Conservation (phyloP, 257 asterid genomes). For the Salvia hispanica region DNA sequence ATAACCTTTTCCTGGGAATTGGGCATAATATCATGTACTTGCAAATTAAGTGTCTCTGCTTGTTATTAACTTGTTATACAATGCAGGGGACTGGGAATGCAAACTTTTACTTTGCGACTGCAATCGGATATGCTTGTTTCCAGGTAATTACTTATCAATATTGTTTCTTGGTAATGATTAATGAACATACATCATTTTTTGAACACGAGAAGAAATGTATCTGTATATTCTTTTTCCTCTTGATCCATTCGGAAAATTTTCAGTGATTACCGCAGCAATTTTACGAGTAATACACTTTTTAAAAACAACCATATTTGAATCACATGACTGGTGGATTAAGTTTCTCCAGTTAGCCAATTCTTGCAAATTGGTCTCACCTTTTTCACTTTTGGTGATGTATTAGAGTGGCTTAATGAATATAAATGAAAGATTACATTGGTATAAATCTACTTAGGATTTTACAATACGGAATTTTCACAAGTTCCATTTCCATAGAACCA, state of each 20-base stretch:
- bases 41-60: slow-evolving; percentile 16
- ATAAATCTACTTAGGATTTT: slow-evolving; percentile 8
- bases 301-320: background rate
- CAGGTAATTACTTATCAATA: slow-evolving; percentile 57
- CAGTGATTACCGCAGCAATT: slow-evolving; percentile 7
- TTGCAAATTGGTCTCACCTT: background rate
- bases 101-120: slow-evolving; percentile 94
- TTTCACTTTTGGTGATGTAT: background rate
- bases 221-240: background rate
- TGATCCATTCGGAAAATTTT: background rate
- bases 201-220: slow-evolving; percentile 4
- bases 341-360: slow-evolving; percentile 18
- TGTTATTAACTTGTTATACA: slow-evolving; percentile 18
- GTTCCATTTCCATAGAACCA: background rate
- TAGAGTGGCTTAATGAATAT: background rate
- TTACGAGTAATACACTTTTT: background rate
- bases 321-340: background rate
- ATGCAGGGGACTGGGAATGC: slow-evolving; percentile 99
- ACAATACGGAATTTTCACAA: background rate
- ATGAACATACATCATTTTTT: background rate
- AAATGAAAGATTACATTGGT: background rate
- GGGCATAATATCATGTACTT: background rate
- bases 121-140: slow-evolving; percentile 90
- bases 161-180: slow-evolving; percentile 16
- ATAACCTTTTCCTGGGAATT: slow-evolving; percentile 21